Evolutionary conservation across 2,329 filamentous ascomycete genomes (phyloP), one percentile per base, ranked within the genome.

Genomic region (Plectosphaerella cucumerina): DNA sequence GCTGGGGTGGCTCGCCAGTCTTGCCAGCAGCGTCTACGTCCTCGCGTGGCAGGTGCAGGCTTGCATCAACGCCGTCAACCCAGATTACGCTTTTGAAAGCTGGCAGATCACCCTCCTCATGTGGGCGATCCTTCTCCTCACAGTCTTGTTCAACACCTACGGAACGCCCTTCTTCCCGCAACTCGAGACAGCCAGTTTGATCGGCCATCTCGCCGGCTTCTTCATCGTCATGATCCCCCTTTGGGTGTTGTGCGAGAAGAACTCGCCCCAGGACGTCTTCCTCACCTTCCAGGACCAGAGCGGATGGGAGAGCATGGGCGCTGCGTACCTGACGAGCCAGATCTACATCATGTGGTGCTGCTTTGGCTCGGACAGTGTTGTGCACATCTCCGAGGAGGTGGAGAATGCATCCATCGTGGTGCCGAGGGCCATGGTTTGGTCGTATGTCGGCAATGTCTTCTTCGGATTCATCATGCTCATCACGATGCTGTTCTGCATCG

Each of bases 201-300:
- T 73, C 15, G 49, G 73, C 20, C 70, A 74, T 48, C 62, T 75
- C n/a, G 59, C 74, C 2, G 71, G 74, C 1, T 75, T 79, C 58
- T 71, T 77, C 48, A 69, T 65, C 12, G 63, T 74, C 6, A 54
- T 73, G 10, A 62, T 69, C 1, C 65, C 69, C 2, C 57, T 74
- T 3, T 63, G 59, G 50, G 59, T 60, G 5, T 64, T 66, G 20
- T 60, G 62, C 6, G 57, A 59, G 1, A 58, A 65, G 1, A 58
- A 55, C 3, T 54, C 52, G 1, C 57, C 65, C 0, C 53, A 55
- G 3, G 58, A 62, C 0, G 63, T 70, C 1, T 69, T 69, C 20
- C 52, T 58, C 1, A 56, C 62, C 6, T 67, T 64, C 47, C 6
- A 47, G 52, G 41, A 56, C 31, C 49, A 53, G 12, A 55, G 54